Conservation (phyloP, 768 basidiomycete genomes). For the Arthromyces matolae region DNA sequence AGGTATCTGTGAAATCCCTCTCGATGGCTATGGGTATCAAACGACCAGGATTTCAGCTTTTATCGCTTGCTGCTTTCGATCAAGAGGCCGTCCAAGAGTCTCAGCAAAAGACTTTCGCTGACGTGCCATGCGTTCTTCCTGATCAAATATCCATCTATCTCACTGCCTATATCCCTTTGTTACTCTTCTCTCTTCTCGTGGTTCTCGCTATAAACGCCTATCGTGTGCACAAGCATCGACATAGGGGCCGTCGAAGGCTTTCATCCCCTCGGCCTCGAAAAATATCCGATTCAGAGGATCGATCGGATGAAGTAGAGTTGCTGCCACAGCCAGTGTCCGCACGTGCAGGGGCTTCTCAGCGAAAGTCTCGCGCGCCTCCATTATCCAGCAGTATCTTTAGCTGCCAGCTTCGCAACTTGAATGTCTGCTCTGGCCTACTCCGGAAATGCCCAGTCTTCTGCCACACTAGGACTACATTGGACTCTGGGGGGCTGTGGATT, state of each 20-base stretch:
- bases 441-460: neutral
- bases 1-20: slow-evolving; percentile 86
- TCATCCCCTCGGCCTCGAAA: slow-evolving; percentile 7
- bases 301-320: neutral
- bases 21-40: slow-evolving; percentile 87
- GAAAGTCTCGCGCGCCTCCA: neutral
- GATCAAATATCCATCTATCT: slow-evolving; percentile 81
- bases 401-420: slow-evolving; percentile 4
- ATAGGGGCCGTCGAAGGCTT: slow-evolving; percentile 6
- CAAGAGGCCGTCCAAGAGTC: neutral
- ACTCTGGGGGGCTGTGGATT: slow-evolving; percentile 18
- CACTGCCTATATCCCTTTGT: slow-evolving; percentile 64
- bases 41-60: slow-evolving; percentile 84
- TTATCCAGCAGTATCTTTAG: slow-evolving; percentile 6
- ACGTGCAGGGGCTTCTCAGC: neutral
- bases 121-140: slow-evolving; percentile 75
- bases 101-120: slow-evolving; percentile 35
- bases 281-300: neutral
- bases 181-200: slow-evolving; percentile 53
- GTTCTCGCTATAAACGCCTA: slow-evolving; percentile 30
- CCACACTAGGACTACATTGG: neutral
- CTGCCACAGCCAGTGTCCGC: slow-evolving; percentile 19
- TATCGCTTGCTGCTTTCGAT: slow-evolving; percentile 57
- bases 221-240: slow-evolving; percentile 11
- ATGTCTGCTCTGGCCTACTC: slow-evolving; percentile 1